Evolutionary conservation across 345 rosid genomes (phyloP), one percentile per base, ranked within the genome.

Genomic region (Conringia planisiliqua): DNA sequence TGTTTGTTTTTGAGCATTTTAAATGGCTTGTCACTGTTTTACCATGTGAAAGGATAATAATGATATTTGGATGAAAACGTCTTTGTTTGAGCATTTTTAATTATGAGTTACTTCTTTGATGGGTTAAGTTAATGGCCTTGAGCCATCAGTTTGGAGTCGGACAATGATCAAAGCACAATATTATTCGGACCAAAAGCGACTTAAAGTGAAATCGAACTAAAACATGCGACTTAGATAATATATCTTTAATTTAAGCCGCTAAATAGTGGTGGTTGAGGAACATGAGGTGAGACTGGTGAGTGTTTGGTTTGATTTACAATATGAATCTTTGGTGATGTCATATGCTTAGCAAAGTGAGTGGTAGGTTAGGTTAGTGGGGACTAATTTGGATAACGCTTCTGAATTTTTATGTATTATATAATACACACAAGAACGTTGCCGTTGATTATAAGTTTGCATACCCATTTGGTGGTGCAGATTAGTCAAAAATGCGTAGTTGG

Each of bases 401-500:
- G 14, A 18, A 51, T 39, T n/a, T 71, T 3, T 61, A 14, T 48
- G 50, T 36, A 71, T 71, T n/a, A 24, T 38, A 46, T 35, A 35
- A 11, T 10, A 32, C 39, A 47, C 38, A 35, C 4, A 16, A 16
- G 20, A 48, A 35, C 30, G 54, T 17, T 5, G 33, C 0, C 29
- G 32, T 62, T 13, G 61, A 27, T 50, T 62, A 51, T 46, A n/a
- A 22, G 29, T 43, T 4, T 57, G 1, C 0, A 22, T 35, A 48
- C 58, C 35, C 30, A 38, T 16, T 73, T 44, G 56, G 46, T 54
- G 63, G 18, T 40, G 46, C 47, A 65, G 38, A 54, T 40, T 17
- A 29, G 39, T 66, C 78, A 57, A 56, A 24, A 63, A 57, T 20
- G 39, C 33, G 43, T 66, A 27, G 78, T 66, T 57, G 78, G 33